Base-by-base conservation (phyloP, 169 alveolate genomes). In the Babesia caballi region DNA sequence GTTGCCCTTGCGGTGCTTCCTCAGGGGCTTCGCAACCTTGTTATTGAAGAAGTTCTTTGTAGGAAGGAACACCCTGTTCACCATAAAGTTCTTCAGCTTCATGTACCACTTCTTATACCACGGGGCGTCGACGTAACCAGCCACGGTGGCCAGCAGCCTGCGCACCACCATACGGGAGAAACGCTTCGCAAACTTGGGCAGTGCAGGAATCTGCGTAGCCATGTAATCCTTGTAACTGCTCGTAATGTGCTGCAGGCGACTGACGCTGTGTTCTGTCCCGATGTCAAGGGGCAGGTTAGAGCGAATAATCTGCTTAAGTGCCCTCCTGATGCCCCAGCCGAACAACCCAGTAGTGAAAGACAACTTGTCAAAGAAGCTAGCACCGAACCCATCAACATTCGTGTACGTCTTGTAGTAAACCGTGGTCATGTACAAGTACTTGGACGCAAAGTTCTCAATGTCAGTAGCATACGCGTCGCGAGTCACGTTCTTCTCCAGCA, bases 371-470 rank as follows among this genome's bases (percentile, higher is more conserved):
- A 63, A 30, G 27, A 63, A 30, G 23, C n/a, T 14, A 6, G 73
- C 73, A 2, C n/a, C 12, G 38, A 5, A 2, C 3, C 3, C n/a
- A 11, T 63, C 51, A 3, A 63, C 47, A 30, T 8, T 44, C 12
- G 28, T 11, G 60, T 63, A 63, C 12, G 73, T 49, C 46, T 63
- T 63, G 73, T 46, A 63, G 73, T 63, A 46, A 11, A 63, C 35
- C 12, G 85, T 61, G 23, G 85, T 63, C 77, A 44, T 66, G 65
- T 53, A 75, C 61, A 60, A 35, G 49, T 47, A 57, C 59, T 33
- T 28, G 65, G 25, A 52, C 0, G 52, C 77, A 21, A 58, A 51
- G 46, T 38, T 33, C 44, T 75, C 80, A 42, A 54, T 36, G 15
- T 65, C 58, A 41, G 36, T 65, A 42, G 21, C 35, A 33, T 23